Percentiles rank a stretch among this genome's conserved stretches.
Evolutionary conservation across 2,329 filamentous ascomycete species (phyloP).

Genomic region (Neoascochyta sp.): DNA sequence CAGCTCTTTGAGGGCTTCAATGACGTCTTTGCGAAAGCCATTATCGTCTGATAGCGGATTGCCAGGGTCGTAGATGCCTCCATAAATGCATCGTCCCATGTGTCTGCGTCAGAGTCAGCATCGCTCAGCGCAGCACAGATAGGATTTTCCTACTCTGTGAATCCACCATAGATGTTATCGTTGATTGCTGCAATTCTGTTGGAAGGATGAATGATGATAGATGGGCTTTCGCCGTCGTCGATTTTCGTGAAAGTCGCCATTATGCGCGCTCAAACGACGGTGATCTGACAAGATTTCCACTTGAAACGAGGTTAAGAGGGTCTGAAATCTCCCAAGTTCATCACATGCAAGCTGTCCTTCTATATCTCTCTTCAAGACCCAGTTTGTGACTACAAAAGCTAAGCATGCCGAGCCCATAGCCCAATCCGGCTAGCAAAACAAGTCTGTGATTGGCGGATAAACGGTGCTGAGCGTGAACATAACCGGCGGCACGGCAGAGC

Average conservation of each 20-base stretch:
- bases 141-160: conserved; percentile 66
- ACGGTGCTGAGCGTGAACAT: conserved; percentile 4
- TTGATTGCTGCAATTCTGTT: conserved; percentile 70
- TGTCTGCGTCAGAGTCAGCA: conserved; percentile 53
- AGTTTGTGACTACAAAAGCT: too few species aligned
- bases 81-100: conserved; percentile 87
- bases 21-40: conserved; percentile 69
- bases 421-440: too few species aligned
- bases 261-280: too few species aligned
- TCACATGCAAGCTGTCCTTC: too few species aligned
- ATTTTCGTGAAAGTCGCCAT: conserved; percentile 75
- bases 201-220: conserved; percentile 62
- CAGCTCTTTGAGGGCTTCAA: conserved; percentile 68
- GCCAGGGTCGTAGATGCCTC: conserved; percentile 76
- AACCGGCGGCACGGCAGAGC: too few species aligned
- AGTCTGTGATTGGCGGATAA: conserved; percentile 5
- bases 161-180: conserved; percentile 77
- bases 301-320: too few species aligned
- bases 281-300: too few species aligned
- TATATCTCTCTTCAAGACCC: too few species aligned
- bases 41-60: conserved; percentile 69
- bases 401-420: too few species aligned
- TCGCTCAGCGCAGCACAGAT: conserved; percentile 3
- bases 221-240: conserved; percentile 56
- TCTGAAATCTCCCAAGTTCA: too few species aligned